Evolutionary conservation across 257 asterid genomes (phyloP), one percentile per base, ranked within the genome.

Genomic region (Buddleja alternifolia): DNA sequence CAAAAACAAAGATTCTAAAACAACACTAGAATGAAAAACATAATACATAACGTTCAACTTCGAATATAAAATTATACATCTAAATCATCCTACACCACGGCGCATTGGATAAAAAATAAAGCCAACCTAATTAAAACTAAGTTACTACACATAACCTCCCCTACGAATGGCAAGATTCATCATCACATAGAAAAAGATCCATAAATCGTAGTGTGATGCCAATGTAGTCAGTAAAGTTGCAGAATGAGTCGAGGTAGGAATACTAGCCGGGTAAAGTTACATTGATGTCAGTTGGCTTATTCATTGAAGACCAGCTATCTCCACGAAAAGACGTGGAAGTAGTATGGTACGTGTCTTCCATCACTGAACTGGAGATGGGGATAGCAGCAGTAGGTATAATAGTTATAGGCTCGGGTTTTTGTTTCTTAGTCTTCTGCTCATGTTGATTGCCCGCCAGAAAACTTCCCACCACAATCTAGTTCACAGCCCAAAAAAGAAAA

Each of bases 401-500:
- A 11, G 80, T 19, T 65, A 80, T 24, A 0, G 84, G 58, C 34
- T 89, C 96, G 0, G 80, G 58, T 70, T 83, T 89, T 9, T 75
- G 85, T 44, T 90, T 88, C 86, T 90, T 93, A 8, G 83, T 74
- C 70, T 78, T 88, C 73, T 82, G 96, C 73, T 89, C 97, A 0
- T 64, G 85, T 57, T 90, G 93, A 67, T 82, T 83, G 7, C 88
- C 97, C 1, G 93, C 96, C 4, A 90, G 78, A 77, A 93, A 93
- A 70, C 98, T 93, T 69, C 98, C 98, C 0, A 93, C 81, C 6
- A 93, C 95, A 50, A 93, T 93, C 98, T 93, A 73, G 40, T 32
- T 59, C 58, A 69, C 36, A 29, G 3, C 3, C 25, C 8, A 51
- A 23, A 42, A 42, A 42, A n/a, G 14, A 39, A 25, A 55, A 12